Evolutionary conservation across 2,329 filamentous ascomycete genomes (phyloP).

Genomic region (Aspergillus sp.): DNA sequence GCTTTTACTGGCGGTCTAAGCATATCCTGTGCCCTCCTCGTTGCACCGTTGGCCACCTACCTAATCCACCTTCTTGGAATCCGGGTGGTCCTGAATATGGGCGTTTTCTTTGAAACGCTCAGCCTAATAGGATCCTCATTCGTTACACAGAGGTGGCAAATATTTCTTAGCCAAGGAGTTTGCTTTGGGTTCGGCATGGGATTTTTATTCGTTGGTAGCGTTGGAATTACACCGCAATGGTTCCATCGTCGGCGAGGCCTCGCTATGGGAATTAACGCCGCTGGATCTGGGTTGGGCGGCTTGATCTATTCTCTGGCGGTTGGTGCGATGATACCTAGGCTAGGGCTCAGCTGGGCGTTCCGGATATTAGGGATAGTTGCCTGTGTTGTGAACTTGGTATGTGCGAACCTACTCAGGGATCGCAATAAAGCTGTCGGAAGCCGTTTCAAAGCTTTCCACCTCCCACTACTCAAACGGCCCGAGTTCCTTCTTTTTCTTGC

Average conservation of each 20-base stretch:
- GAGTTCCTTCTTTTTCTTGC: conserved; percentile 59
- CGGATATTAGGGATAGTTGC: conserved; percentile 59
- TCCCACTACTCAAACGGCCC: conserved; percentile 51
- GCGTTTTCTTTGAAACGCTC: conserved; percentile 54
- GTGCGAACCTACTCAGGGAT: conserved; percentile 56
- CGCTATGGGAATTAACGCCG: conserved; percentile 60
- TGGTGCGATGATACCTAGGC: conserved; percentile 56
- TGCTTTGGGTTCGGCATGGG: conserved; percentile 65
- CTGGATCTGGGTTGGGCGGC: conserved; percentile 61
- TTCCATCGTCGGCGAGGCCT: conserved; percentile 58
- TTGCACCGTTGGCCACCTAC: conserved; percentile 57
- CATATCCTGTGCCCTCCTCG: conserved; percentile 57
- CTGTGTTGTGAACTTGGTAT: conserved; percentile 53
- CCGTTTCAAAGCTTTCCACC: conserved; percentile 54
- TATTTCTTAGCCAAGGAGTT: conserved; percentile 60
- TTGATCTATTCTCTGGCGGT: conserved; percentile 59
- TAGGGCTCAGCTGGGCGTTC: conserved; percentile 62
- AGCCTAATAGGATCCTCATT: conserved; percentile 60
- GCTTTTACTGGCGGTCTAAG: conserved; percentile 62
- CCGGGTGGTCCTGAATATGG: conserved; percentile 54
- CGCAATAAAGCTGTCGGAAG: conserved; percentile 58
- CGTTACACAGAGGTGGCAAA: conserved; percentile 57
- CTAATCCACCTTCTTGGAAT: conserved; percentile 55
- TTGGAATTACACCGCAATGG: conserved; percentile 61
- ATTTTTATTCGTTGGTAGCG: conserved; percentile 59